Evolutionary conservation across 148 eudicot species (phyloP).

Genomic region (Amaranthus hypochondriacus): DNA sequence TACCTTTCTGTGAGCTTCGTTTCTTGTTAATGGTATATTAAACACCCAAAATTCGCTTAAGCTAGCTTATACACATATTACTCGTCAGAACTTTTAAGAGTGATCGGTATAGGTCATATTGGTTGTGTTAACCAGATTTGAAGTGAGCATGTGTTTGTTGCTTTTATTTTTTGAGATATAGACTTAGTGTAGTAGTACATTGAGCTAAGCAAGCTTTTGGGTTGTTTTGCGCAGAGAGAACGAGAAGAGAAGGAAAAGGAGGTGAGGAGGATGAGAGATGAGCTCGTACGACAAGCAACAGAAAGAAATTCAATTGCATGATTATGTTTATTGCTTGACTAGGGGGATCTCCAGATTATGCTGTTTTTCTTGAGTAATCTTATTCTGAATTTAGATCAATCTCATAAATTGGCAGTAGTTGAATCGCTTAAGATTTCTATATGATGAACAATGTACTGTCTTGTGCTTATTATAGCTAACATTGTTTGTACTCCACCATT

Average conservation of each 20-base stretch:
- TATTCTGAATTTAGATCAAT: slow-evolving; percentile 21
- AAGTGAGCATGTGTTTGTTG: neutral
- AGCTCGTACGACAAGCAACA: slow-evolving; percentile 43
- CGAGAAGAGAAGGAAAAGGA: slow-evolving; percentile 64
- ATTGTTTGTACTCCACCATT: neutral
- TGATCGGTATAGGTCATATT: neutral
- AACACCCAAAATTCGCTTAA: no score
- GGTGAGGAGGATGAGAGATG: slow-evolving; percentile 60
- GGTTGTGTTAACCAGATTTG: neutral
- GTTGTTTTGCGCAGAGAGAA: slow-evolving; percentile 50
- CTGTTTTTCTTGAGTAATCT: slow-evolving; percentile 19
- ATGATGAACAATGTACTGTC: slow-evolving; percentile 12
- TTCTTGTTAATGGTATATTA: no score
- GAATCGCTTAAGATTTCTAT: slow-evolving; percentile 6
- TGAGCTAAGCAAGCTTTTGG: slow-evolving; percentile 1
- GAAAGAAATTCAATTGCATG: slow-evolving; percentile 50
- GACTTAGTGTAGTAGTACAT: neutral
- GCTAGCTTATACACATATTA: no score
- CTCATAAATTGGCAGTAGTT: slow-evolving; percentile 20
- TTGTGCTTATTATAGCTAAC: slow-evolving; percentile 1
- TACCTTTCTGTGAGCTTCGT: no score
- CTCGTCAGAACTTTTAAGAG: neutral
- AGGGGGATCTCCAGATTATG: slow-evolving; percentile 17
- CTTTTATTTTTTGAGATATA: neutral
- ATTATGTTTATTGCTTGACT: slow-evolving; percentile 12